A percentile compares a stretch with the other conserved stretches of the same genome.
These are phyloP conservation scores for Symbiodinium pilosum DNA, from an alignment of 73 alveolate species.

Conservation along the genomic window DNA sequence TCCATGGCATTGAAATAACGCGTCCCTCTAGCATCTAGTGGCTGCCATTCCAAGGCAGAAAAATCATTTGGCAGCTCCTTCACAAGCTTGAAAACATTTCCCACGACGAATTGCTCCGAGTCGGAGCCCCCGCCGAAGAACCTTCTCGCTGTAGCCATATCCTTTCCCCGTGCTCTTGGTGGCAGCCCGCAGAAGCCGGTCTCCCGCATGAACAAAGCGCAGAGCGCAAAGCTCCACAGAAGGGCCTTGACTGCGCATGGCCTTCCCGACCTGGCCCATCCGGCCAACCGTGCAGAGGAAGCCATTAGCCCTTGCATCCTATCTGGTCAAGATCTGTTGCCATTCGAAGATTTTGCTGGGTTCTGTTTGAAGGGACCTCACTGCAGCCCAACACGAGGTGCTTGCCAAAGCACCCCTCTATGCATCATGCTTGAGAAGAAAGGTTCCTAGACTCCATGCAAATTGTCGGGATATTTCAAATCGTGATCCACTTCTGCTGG, in stretches of 20 bases:
- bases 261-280: too few relatives aligned
- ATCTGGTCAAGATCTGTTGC: too few relatives aligned
- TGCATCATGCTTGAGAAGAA: too few relatives aligned
- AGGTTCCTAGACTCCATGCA: too few relatives aligned
- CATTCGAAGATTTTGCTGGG: too few relatives aligned
- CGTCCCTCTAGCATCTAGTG: constrained; percentile 62
- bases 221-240: constrained; percentile 12
- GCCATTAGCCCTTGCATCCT: constrained; percentile 13
- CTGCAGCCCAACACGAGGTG: too few relatives aligned
- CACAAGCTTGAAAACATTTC: background rate
- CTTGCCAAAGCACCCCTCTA: too few relatives aligned
- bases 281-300: too few relatives aligned
- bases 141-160: constrained; percentile 3
- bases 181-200: background rate
- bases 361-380: too few relatives aligned
- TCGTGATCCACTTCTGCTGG: too few relatives aligned
- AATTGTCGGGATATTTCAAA: too few relatives aligned
- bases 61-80: background rate
- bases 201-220: background rate
- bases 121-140: constrained; percentile 26
- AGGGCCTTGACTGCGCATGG: background rate
- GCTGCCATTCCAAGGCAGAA: constrained; percentile 76
- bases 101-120: constrained; percentile 26
- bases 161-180: background rate
- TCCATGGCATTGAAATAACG: constrained; percentile 79